Conservation (phyloP, 2,329 filamentous ascomycete species). For the Fusarium siculi region DNA sequence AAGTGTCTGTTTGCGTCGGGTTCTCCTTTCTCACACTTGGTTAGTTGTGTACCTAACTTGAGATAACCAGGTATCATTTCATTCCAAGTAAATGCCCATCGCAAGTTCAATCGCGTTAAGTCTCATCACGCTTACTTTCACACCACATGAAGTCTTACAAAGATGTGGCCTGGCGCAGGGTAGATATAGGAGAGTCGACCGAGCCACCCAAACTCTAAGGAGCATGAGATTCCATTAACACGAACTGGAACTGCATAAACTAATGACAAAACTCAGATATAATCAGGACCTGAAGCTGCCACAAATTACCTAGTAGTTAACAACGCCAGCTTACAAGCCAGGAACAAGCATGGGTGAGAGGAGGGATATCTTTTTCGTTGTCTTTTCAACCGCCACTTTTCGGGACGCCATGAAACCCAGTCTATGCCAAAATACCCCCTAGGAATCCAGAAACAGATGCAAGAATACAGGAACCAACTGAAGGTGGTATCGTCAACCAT, state of each 20-base stretch:
- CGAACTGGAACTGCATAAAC: background rate
- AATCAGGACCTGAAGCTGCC: background rate
- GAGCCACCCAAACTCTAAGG: background rate
- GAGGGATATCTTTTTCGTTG: constrained; percentile 24
- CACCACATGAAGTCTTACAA: background rate
- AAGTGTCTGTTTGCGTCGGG: background rate
- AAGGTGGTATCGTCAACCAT: constrained; percentile 9
- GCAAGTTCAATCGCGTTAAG: background rate
- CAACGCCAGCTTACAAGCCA: background rate
- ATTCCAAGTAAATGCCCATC: background rate
- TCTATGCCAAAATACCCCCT: constrained; percentile 36
- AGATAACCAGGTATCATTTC: background rate
- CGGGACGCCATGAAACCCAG: constrained; percentile 34
- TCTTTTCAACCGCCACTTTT: constrained; percentile 35
- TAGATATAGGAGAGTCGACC: background rate
- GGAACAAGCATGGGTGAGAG: background rate
- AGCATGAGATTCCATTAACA: background rate
- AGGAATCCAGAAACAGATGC: constrained; percentile 36
- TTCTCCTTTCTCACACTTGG: background rate
- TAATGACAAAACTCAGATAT: background rate
- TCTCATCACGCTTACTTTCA: background rate
- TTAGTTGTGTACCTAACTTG: background rate
- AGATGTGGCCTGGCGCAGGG: background rate
- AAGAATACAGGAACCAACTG: constrained; percentile 27
- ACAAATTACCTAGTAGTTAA: background rate